A percentile compares a stretch with the other conserved stretches of the same genome.
phyloP scores from a whole-genome alignment of 2,329 filamentous ascomycete species.

The Botrytis byssoidea region DNA sequence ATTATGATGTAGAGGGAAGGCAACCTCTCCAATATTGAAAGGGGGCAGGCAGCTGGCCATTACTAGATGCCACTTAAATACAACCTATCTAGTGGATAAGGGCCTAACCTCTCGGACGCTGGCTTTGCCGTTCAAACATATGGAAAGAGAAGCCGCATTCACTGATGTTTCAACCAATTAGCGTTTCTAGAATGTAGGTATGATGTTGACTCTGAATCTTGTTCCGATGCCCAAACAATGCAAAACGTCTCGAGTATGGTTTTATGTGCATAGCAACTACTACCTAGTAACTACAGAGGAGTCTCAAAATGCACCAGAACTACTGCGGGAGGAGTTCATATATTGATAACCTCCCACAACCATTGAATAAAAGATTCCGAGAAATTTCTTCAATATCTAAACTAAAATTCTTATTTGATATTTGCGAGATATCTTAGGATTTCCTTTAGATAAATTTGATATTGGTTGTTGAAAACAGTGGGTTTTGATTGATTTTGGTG shows the following conservation, averaged over 20 bases:
- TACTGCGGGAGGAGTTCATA: not conserved
- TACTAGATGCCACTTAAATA: not conserved
- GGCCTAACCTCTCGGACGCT: constrained; percentile 7
- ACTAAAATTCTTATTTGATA: not conserved
- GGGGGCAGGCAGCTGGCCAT: not conserved
- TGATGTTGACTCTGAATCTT: not conserved
- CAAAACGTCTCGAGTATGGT: not conserved
- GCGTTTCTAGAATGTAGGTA: not conserved
- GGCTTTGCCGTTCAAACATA: constrained; percentile 7
- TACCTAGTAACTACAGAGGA: not conserved
- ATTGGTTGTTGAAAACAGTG: not conserved
- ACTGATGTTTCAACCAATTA: not conserved
- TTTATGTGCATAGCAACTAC: not conserved
- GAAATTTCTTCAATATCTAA: not conserved
- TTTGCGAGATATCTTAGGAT: not conserved
- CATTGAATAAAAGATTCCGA: not conserved
- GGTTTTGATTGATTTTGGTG: not conserved
- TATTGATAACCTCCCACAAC: not conserved
- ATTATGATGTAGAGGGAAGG: not conserved
- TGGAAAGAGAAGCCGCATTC: constrained; percentile 13
- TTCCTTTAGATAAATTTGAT: not conserved
- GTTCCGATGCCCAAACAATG: not conserved
- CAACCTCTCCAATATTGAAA: not conserved
- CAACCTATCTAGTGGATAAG: not conserved
- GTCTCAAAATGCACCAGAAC: not conserved